phyloP scores from a whole-genome alignment of 495 filamentous ascomycete species.

The Penicillium ochrochloron region DNA sequence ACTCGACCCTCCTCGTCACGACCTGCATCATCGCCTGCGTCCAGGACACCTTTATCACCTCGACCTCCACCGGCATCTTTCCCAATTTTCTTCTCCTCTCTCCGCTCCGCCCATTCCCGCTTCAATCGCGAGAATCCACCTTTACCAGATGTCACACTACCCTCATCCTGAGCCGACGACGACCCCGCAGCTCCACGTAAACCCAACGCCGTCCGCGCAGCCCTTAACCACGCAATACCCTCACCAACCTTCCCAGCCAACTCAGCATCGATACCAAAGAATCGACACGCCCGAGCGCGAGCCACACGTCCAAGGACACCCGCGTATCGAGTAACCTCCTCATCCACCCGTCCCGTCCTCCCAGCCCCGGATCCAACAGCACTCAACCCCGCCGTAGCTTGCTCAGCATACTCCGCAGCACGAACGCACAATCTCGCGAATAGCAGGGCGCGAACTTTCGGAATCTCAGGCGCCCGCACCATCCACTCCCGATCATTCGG shows the following conservation, averaged over 20 bases:
- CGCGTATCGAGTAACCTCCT: slow-evolving; percentile 69
- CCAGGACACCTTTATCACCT: slow-evolving; percentile 62
- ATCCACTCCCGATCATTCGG: slow-evolving; percentile 88
- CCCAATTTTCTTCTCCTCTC: slow-evolving; percentile 62
- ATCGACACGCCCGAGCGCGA: slow-evolving; percentile 81
- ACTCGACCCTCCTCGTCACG: slow-evolving; percentile 83
- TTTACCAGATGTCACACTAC: slow-evolving; percentile 40
- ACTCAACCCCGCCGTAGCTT: slow-evolving; percentile 53
- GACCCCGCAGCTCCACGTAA: slow-evolving; percentile 36
- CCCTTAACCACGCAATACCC: slow-evolving; percentile 82
- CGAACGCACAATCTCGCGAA: slow-evolving; percentile 87
- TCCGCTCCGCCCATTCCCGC: slow-evolving; percentile 54
- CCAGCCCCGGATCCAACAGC: slow-evolving; percentile 39
- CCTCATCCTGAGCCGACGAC: slow-evolving; percentile 22
- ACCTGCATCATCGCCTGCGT: slow-evolving; percentile 84
- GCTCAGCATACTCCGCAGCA: slow-evolving; percentile 58
- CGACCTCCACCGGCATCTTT: slow-evolving; percentile 66
- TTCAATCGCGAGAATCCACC: slow-evolving; percentile 51
- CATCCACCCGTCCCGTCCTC: slow-evolving; percentile 45
- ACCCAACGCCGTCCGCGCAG: slow-evolving; percentile 72
- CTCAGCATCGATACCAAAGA: slow-evolving; percentile 90
- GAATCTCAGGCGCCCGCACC: slow-evolving; percentile 82
- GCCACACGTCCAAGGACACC: slow-evolving; percentile 74
- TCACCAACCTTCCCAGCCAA: slow-evolving; percentile 76
- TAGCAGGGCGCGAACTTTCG: slow-evolving; percentile 83